Base-by-base conservation (phyloP, 1,284 basidiomycete species). In the Amylostereum chailletii region DNA sequence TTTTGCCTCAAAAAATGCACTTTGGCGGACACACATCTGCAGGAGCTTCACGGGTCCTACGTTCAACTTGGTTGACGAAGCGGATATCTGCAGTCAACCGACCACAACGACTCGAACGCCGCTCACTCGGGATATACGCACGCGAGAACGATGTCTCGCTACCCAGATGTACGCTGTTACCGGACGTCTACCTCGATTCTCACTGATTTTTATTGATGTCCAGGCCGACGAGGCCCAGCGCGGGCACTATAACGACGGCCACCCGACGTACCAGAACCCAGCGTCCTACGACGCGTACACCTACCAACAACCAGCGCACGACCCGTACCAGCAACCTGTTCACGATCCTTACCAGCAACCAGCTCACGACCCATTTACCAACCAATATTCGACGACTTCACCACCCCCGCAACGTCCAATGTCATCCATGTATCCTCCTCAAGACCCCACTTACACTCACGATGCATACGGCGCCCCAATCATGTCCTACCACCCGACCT, bases 181-280 rank as follows among this genome's bases (percentile, higher is more conserved):
- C 19, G 19, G 19, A 19, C 19, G 19, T 19, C 19, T 19, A 19
- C 19, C 19, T 19, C 19, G 19, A 19, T 19, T 19, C 19, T 19
- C 19, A 19, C 19, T 19, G 19, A 19, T 19, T 19, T 19, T 19
- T 19, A 19, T 19, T 19, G 19, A 19, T 19, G 19, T 42, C 36
- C 45, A 80, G 75, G 70, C 74, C 3, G 75, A 81, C 58, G 80
- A 83, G 59, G 74, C 69, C 5, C 78, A 79, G 52, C 68, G 65
- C 11, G 61, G 73, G 37, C 71, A 71, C 49, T 80, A 79, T 59
- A 79, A 79, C 56, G 79, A 83, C 51, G 77, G 79, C 2, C 78
- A 76, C 57, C 62, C 61, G 51, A 69, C 71, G 8, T 73, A 76
- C 54, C 36, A 57, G 10, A 57, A 42, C 39, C 55, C 56, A 37